Evolutionary conservation across 169 alveolate genomes (phyloP).

Genomic region (Miamiensis avidus): DNA sequence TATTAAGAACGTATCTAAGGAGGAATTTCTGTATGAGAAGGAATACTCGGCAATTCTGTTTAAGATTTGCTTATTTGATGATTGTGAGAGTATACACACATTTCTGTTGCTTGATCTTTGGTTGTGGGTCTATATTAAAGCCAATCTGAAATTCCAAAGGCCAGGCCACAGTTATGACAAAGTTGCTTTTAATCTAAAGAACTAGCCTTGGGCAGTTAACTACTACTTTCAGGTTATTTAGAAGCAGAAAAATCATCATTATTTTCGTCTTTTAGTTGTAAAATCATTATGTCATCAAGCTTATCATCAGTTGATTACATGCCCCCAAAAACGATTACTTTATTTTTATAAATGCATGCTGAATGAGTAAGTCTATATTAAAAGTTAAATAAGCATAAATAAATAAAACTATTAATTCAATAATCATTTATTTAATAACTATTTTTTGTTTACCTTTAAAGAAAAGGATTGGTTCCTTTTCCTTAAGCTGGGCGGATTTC

Average conservation of each 20-base stretch:
- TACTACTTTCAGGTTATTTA: neutral
- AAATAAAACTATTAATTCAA: constrained; percentile 2
- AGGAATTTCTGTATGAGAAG: neutral
- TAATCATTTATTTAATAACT: constrained; percentile 7
- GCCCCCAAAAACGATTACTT: constrained; percentile 34
- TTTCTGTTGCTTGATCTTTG: neutral
- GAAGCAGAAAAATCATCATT: neutral
- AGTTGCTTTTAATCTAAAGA: neutral
- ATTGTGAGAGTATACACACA: too few species aligned
- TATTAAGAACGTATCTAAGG: neutral
- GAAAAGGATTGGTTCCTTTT: neutral
- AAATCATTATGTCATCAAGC: constrained; percentile 22
- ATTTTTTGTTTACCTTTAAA: constrained; percentile 2
- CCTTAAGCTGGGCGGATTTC: neutral
- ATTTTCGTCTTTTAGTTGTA: constrained; percentile 18
- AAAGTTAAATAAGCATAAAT: constrained; percentile 7
- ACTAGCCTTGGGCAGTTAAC: neutral
- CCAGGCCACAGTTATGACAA: neutral
- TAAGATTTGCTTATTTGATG: too few species aligned
- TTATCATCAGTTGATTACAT: constrained; percentile 16
- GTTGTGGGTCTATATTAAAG: neutral
- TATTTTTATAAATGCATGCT: constrained; percentile 21
- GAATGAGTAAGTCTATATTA: constrained; percentile 25
- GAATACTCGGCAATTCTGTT: neutral
- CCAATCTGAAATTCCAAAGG: neutral